A percentile compares a stretch with the other conserved stretches of the same genome.
Evolutionary conservation across 306 rosid species (phyloP).

Genomic region (Gastrolobium villosum): DNA sequence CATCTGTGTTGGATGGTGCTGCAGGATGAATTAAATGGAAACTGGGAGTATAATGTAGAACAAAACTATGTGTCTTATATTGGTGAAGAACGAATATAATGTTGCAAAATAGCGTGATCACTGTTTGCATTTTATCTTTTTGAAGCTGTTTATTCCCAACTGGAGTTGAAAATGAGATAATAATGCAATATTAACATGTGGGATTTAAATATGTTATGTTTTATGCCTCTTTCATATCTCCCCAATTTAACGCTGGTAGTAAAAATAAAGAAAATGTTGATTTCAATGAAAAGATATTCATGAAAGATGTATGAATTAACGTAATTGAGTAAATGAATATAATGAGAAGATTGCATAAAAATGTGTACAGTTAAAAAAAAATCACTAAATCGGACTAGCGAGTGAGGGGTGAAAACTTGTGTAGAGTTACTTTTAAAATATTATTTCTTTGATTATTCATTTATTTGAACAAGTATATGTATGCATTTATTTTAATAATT

Average conservation of each 20-base stretch:
- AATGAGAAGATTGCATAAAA: background rate
- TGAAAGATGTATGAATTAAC: background rate
- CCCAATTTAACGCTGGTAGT: background rate
- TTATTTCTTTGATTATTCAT: no score
- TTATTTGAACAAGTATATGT: no score
- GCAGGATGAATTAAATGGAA: conserved; percentile 7
- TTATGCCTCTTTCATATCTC: background rate
- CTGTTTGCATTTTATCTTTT: conserved; percentile 1
- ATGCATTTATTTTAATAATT: no score
- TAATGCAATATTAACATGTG: background rate
- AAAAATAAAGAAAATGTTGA: background rate
- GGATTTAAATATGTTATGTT: background rate
- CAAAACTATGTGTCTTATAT: background rate
- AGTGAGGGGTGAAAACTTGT: no score
- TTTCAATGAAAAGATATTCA: background rate
- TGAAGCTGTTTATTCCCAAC: background rate
- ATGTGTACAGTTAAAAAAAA: no score
- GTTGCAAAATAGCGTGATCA: background rate
- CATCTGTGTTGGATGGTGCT: conserved; percentile 4
- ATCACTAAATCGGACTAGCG: no score
- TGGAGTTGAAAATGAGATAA: background rate
- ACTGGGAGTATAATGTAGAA: background rate
- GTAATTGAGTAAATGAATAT: background rate
- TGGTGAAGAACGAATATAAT: background rate
- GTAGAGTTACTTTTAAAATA: no score